Conservation (phyloP, 2,329 filamentous ascomycete genomes). For the Nannizziopsis barbatae region DNA sequence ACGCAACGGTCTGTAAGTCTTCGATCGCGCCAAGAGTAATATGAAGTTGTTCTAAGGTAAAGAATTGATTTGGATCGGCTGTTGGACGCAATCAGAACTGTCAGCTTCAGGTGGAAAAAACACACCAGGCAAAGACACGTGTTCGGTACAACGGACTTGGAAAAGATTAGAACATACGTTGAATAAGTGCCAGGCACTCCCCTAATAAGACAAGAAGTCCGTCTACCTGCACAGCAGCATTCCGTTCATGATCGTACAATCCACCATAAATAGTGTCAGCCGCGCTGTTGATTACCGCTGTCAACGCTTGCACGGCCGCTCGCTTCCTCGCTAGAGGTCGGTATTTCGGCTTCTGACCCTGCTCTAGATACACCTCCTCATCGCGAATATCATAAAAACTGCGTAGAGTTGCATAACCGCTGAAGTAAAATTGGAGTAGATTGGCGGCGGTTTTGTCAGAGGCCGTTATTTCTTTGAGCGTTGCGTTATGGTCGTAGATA, state of each 20-base stretch:
- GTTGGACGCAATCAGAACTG: constrained; percentile 13
- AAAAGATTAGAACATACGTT: constrained; percentile 35
- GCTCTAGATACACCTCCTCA: constrained; percentile 38
- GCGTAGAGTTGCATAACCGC: constrained; percentile 82
- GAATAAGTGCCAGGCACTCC: constrained; percentile 68
- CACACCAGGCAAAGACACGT: not conserved
- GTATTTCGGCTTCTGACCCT: constrained; percentile 32
- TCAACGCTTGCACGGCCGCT: constrained; percentile 60
- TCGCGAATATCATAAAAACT: constrained; percentile 87
- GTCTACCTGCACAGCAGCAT: constrained; percentile 79
- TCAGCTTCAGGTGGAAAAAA: not conserved
- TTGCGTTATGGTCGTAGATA: constrained; percentile 58
- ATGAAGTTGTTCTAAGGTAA: constrained; percentile 63
- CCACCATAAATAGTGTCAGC: constrained; percentile 87
- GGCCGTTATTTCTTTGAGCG: constrained; percentile 59
- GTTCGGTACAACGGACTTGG: constrained; percentile 13
- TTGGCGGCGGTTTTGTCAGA: constrained; percentile 72
- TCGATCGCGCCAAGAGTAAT: constrained; percentile 65
- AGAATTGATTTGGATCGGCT: constrained; percentile 44
- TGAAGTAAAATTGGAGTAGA: constrained; percentile 72
- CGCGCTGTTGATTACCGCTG: constrained; percentile 74
- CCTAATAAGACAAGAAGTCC: constrained; percentile 73
- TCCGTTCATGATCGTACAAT: constrained; percentile 67
- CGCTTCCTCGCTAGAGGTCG: constrained; percentile 51
- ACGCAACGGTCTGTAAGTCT: constrained; percentile 64